A percentile compares a stretch with the other conserved stretches of the same genome.
Evolutionary conservation across 164 flowering plant genomes (phyloP).

Genomic region (Berberis vulgaris): DNA sequence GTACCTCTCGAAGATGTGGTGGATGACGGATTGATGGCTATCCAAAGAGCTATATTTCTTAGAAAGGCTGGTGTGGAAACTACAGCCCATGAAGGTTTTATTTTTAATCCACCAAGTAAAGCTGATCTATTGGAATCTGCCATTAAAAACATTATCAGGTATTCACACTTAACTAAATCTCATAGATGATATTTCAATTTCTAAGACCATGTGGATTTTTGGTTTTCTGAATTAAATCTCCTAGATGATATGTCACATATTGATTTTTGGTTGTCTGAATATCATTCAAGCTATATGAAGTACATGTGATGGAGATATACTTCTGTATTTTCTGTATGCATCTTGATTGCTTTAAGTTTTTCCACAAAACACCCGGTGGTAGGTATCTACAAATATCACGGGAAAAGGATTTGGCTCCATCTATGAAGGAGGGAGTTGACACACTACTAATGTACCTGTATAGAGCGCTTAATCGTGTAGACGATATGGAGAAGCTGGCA

Average conservation of each 20-base stretch:
- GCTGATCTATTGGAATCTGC: constrained; percentile 79
- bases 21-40: constrained; percentile 78
- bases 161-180: background rate
- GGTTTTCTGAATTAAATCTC: background rate
- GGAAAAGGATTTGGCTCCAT: constrained; percentile 38
- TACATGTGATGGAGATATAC: background rate
- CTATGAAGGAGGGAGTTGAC: constrained; percentile 88
- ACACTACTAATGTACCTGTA: constrained; percentile 91
- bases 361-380: background rate
- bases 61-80: constrained; percentile 92
- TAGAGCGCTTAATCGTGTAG: constrained; percentile 72
- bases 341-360: no score
- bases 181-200: background rate
- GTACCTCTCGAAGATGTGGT: constrained; percentile 83
- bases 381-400: constrained; percentile 75
- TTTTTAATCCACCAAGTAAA: constrained; percentile 67
- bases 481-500: constrained; percentile 88
- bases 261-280: background rate
- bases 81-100: constrained; percentile 53
- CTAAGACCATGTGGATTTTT: no score
- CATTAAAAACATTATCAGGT: constrained; percentile 75
- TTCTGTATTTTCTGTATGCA: background rate
- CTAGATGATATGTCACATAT: no score
- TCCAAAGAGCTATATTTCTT: constrained; percentile 86
- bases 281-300: background rate